Base-by-base conservation (phyloP, 345 rosid species). In the Noccaea bulbosa region DNA sequence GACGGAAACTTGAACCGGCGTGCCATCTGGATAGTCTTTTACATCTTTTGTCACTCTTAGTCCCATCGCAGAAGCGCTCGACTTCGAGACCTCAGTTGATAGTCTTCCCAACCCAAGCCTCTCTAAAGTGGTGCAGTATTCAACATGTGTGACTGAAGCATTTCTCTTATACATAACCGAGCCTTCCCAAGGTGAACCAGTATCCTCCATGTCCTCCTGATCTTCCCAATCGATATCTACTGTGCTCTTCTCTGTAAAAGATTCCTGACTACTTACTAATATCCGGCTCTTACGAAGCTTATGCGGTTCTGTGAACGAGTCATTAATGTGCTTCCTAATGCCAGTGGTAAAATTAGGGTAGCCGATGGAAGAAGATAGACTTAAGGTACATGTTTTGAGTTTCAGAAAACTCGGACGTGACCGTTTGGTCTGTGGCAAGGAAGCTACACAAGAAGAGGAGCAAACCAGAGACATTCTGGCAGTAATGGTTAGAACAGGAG, bases 61-160 rank as follows among this genome's bases (percentile, higher is more conserved):
- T 47, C 99, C 99, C 97, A 91, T 87, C 0, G 77, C 51, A 0
- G 97, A 87, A 81, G 99, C 97, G 75, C 82, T 86, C 12, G 82
- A 74, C 83, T 81, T 85, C 5, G 97, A 93, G 33, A 73, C 67
- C 7, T 89, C 86, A 1, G 83, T 83, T 1, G 99, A 93, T 60
- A 87, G 64, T 12, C 77, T 78, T 53, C 73, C 93, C 64, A 93
- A 71, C n/a, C 99, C 99, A 70, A 93, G 93, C 76, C 99, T 87
- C 86, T 91, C 97, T 63, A 91, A 76, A 38, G 99, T 93, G 0
- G 99, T 91, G 77, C 95, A 89, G 43, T 87, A 93, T 54, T 93
- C 99, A 16, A 86, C 48, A 71, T 93, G 97, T 6, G 90, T 80
- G 43, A 85, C 72, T 24, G 86, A 85, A 39, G 91, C 81, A 73